Percentiles rank a stretch among this genome's conserved stretches.
Conservation (phyloP, 768 basidiomycete species). For the Podaxis sp. region DNA sequence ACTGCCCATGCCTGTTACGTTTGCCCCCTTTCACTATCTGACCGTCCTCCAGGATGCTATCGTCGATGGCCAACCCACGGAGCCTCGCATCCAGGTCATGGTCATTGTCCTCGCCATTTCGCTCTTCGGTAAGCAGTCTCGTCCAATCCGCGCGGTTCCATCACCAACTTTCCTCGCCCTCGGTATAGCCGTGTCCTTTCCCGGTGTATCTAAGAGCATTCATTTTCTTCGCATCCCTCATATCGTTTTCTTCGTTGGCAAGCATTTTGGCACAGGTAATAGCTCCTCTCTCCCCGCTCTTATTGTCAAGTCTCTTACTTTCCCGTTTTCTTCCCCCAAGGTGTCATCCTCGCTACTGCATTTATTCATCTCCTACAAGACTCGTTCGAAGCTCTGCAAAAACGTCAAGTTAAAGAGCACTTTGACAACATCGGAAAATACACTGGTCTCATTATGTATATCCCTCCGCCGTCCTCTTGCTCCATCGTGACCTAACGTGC, state of each 20-base stretch:
- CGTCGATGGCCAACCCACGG: conserved; percentile 1
- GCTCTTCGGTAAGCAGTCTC: conserved; percentile 52
- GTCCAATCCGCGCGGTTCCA: background rate
- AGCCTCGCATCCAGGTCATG: conserved; percentile 37
- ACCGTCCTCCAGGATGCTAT: background rate
- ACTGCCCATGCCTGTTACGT: background rate
- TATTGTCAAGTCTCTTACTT: background rate
- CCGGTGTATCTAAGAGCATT: conserved; percentile 56
- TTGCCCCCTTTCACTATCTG: background rate
- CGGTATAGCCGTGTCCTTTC: conserved; percentile 66
- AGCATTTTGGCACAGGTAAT: conserved; percentile 80
- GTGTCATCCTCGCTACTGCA: conserved; percentile 80
- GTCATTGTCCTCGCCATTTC: conserved; percentile 58
- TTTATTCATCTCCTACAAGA: conserved; percentile 83
- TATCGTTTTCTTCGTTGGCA: conserved; percentile 79
- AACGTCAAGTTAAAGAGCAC: conserved; percentile 40
- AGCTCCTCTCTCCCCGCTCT: background rate
- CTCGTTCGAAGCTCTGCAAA: conserved; percentile 60
- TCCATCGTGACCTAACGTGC: conserved; percentile 5
- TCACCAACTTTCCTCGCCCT: conserved; percentile 6
- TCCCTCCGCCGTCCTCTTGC: conserved; percentile 16
- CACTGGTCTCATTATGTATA: conserved; percentile 76
- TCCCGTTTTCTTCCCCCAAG: conserved; percentile 29
- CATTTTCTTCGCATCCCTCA: conserved; percentile 60
- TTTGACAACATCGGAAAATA: conserved; percentile 53